Evolutionary conservation across 164 flowering plant species (phyloP).

Genomic region (Aristolochia contorta): DNA sequence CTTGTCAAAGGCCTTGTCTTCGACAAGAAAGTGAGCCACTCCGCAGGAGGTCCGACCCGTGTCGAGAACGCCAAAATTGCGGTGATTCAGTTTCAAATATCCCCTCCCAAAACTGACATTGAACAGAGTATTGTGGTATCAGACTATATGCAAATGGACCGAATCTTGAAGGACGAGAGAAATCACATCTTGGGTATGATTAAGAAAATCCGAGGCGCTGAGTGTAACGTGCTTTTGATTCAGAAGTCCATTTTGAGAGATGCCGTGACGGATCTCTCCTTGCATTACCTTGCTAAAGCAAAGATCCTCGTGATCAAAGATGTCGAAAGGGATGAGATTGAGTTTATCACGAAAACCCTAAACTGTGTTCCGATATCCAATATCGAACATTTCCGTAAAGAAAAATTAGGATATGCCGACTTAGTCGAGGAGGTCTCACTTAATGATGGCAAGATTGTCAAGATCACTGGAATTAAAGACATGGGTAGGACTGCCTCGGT

Average conservation of each 20-base stretch:
- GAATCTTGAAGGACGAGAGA: constrained; percentile 91
- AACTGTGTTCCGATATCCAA: constrained; percentile 92
- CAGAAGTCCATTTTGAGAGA: constrained; percentile 91
- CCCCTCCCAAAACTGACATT: constrained; percentile 92
- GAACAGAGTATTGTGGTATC: constrained; percentile 91
- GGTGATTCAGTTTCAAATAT: constrained; percentile 89
- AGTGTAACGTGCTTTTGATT: constrained; percentile 77
- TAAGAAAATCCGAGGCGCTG: constrained; percentile 82
- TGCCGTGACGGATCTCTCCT: constrained; percentile 82
- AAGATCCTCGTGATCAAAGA: constrained; percentile 91
- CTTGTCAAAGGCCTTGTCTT: constrained; percentile 70
- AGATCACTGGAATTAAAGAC: constrained; percentile 82
- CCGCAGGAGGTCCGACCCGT: constrained; percentile 77
- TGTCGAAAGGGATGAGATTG: constrained; percentile 92
- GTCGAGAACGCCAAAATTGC: constrained; percentile 84
- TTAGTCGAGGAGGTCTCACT: constrained; percentile 82
- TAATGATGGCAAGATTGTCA: constrained; percentile 89
- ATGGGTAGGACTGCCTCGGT: constrained; percentile 88
- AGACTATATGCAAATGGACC: constrained; percentile 91
- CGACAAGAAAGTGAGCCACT: constrained; percentile 85
- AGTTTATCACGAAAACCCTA: constrained; percentile 88
- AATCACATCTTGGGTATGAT: constrained; percentile 84
- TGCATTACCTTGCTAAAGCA: constrained; percentile 87
- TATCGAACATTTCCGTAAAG: constrained; percentile 84
- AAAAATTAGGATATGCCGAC: constrained; percentile 85